These are phyloP conservation scores for Sicyos edulis DNA, from an alignment of 306 rosid genomes.

Conservation along the genomic window DNA sequence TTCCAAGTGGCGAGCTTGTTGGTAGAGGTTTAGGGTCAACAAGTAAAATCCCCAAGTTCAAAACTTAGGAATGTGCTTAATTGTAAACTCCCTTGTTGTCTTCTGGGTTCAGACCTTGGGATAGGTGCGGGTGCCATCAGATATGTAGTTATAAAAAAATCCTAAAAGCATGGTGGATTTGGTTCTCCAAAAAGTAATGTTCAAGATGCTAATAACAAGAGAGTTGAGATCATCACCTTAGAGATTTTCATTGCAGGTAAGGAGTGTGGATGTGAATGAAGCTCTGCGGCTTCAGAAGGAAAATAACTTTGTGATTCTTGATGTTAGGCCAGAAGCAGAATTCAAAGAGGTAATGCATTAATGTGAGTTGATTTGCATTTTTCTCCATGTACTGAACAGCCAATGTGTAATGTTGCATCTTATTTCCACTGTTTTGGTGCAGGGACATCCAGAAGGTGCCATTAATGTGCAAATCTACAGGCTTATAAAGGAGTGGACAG, in stretches of 20 bases:
- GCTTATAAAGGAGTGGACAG: constrained; percentile 99
- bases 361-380: constrained; percentile 18
- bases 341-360: constrained; percentile 63
- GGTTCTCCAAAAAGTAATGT: not conserved
- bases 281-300: constrained; percentile 92
- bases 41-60: too few relatives aligned
- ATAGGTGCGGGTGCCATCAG: too few relatives aligned
- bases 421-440: constrained; percentile 20
- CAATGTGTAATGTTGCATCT: not conserved
- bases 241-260: constrained; percentile 45
- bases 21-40: too few relatives aligned
- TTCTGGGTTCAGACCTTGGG: too few relatives aligned
- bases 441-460: constrained; percentile 89
- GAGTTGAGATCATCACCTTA: not conserved
- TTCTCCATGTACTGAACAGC: not conserved
- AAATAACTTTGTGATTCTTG: constrained; percentile 89
- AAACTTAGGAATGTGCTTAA: too few relatives aligned
- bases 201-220: not conserved
- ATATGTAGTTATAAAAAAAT: too few relatives aligned
- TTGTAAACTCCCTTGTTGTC: too few relatives aligned
- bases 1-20: too few relatives aligned
- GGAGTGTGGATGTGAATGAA: constrained; percentile 88
- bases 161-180: not conserved
- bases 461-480: constrained; percentile 88
- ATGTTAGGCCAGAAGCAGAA: constrained; percentile 92